Evolutionary conservation across 2,329 filamentous ascomycete species (phyloP).

Genomic region (Stagonosporopsis vannaccii): DNA sequence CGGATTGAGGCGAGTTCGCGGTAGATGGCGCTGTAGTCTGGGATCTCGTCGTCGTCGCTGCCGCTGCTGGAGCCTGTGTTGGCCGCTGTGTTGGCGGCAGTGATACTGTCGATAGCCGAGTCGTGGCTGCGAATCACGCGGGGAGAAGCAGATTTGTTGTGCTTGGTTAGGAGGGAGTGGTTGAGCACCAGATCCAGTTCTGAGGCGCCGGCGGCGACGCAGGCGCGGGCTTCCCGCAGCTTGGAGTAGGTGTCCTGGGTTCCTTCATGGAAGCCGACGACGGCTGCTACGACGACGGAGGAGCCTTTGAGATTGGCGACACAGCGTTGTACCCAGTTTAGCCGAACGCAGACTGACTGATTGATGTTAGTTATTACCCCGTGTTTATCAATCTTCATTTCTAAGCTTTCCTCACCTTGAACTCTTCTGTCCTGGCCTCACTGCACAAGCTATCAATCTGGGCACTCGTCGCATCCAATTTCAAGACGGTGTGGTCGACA

Average conservation of each 20-base stretch:
- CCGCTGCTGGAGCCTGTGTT: constrained; percentile 25
- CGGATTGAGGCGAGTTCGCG: constrained; percentile 62
- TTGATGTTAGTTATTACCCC: constrained; percentile 34
- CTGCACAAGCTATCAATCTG: constrained; percentile 63
- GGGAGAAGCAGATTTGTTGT: constrained; percentile 28
- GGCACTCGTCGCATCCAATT: constrained; percentile 55
- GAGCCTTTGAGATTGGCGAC: constrained; percentile 58
- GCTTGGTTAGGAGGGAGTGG: constrained; percentile 54
- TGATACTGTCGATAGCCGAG: constrained; percentile 45
- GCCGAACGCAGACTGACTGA: constrained; percentile 65
- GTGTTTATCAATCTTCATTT: not conserved
- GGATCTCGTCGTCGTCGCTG: constrained; percentile 33
- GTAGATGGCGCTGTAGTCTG: constrained; percentile 59
- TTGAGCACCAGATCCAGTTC: constrained; percentile 69
- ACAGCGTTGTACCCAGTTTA: constrained; percentile 60
- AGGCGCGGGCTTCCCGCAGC: constrained; percentile 59
- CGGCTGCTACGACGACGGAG: constrained; percentile 62
- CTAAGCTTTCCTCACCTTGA: constrained; percentile 50
- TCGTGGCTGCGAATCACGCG: constrained; percentile 24
- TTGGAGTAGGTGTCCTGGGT: constrained; percentile 61
- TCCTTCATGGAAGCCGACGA: constrained; percentile 68
- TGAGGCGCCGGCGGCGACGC: constrained; percentile 58
- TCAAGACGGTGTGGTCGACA: constrained; percentile 60
- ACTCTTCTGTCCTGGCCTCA: constrained; percentile 59
- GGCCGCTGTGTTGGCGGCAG: constrained; percentile 42